Evolutionary conservation across 768 basidiomycete genomes (phyloP).

Genomic region (Neoboletus brunneissimus): DNA sequence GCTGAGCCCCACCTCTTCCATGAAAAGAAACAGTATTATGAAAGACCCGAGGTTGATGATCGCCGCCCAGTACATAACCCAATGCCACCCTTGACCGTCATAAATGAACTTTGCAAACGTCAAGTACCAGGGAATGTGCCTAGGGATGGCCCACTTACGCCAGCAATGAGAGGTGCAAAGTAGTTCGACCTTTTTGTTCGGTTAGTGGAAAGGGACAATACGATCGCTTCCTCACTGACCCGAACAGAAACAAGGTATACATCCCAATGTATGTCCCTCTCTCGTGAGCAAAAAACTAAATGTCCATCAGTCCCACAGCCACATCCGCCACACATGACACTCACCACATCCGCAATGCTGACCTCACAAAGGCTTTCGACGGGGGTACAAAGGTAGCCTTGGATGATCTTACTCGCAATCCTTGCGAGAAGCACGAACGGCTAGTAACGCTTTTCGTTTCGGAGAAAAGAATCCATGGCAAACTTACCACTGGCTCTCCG

Average conservation of each 20-base stretch:
- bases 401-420: slow-evolving; percentile 21
- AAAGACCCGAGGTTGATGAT: slow-evolving; percentile 18
- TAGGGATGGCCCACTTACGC: slow-evolving; percentile 4
- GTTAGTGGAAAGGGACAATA: neutral
- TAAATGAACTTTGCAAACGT: slow-evolving; percentile 13
- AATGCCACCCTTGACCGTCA: slow-evolving; percentile 21
- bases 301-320: neutral
- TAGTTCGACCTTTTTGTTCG: slow-evolving; percentile 15
- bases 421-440: neutral
- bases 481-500: slow-evolving; percentile 17
- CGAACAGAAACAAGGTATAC: slow-evolving; percentile 20
- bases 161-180: slow-evolving; percentile 21
- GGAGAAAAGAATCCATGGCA: no score
- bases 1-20: slow-evolving; percentile 14
- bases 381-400: slow-evolving; percentile 21
- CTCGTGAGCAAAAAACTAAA: slow-evolving; percentile 21
- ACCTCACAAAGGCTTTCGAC: slow-evolving; percentile 23
- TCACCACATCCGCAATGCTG: slow-evolving; percentile 18
- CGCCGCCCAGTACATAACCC: slow-evolving; percentile 24
- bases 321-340: neutral
- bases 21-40: slow-evolving; percentile 16
- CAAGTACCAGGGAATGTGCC: neutral
- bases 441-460: neutral
- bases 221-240: slow-evolving; percentile 1
- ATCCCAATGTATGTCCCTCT: slow-evolving; percentile 20